phyloP scores from a whole-genome alignment of 2,329 filamentous ascomycete species.

The Colletotrichum theobromicola region DNA sequence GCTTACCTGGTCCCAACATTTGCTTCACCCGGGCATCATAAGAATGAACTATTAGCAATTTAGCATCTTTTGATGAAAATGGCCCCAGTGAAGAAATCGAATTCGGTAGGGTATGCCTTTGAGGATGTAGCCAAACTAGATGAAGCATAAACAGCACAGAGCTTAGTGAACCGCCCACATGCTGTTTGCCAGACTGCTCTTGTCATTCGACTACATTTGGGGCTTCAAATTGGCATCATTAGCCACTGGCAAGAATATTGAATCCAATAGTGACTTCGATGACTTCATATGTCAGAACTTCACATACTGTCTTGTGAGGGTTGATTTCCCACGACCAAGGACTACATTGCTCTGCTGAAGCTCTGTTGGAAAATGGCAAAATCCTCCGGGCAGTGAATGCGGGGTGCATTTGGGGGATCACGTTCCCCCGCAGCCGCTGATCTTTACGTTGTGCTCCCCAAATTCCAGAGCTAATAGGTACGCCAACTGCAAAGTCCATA shows the following conservation, averaged over 20 bases:
- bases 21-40: neutral
- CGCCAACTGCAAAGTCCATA: neutral
- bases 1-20: no score
- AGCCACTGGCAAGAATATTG: neutral
- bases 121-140: neutral
- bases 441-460: neutral
- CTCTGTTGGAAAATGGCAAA: neutral
- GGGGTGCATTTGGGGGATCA: slow-evolving; percentile 3
- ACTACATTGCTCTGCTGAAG: neutral
- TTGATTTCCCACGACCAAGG: no score
- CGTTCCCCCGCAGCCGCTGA: neutral
- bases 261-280: neutral
- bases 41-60: no score
- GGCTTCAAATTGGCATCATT: neutral
- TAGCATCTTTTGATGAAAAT: no score
- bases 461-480: neutral
- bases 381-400: neutral
- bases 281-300: neutral
- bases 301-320: neutral
- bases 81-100: no score
- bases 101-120: neutral
- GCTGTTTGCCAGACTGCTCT: neutral
- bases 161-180: neutral
- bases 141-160: neutral
- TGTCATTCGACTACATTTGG: accelerated